Evolutionary conservation across 139 green algal genomes (phyloP).

Genomic region (Chlamydomonas sp.): DNA sequence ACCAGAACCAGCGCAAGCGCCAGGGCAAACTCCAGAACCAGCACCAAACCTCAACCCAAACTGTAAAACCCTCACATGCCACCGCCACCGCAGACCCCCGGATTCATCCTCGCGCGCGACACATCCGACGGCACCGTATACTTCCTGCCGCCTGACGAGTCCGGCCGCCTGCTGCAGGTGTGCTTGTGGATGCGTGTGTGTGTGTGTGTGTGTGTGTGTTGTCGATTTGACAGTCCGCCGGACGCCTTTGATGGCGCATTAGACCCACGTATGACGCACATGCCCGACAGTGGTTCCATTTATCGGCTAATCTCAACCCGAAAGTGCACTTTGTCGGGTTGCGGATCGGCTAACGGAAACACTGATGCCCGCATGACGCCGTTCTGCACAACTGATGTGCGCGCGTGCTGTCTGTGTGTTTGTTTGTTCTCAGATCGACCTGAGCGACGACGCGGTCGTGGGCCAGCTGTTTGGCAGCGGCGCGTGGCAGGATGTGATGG

Average conservation of each 20-base stretch:
- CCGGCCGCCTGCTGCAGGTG: conserved; percentile 23
- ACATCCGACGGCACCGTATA: conserved; percentile 20
- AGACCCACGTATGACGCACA: no score
- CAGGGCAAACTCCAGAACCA: background rate
- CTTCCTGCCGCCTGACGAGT: conserved; percentile 36
- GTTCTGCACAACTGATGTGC: background rate
- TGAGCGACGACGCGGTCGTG: conserved; percentile 41
- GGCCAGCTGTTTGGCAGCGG: conserved; percentile 42
- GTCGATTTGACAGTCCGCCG: no score
- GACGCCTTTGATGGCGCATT: no score
- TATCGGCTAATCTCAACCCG: no score
- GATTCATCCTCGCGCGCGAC: conserved; percentile 30
- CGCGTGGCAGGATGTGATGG: conserved; percentile 39
- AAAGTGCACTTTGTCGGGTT: no score
- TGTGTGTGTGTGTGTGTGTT: no score
- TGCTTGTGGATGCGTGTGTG: no score
- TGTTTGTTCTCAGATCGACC: conserved; percentile 27
- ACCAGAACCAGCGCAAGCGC: no score
- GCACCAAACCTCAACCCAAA: background rate
- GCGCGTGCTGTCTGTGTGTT: background rate
- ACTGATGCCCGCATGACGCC: background rate
- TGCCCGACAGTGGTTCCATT: background rate
- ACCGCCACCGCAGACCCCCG: conserved; percentile 20
- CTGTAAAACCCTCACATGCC: background rate
- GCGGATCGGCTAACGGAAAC: no score